Conservation (phyloP, 257 asterid species). For the Rehmannia glutinosa region DNA sequence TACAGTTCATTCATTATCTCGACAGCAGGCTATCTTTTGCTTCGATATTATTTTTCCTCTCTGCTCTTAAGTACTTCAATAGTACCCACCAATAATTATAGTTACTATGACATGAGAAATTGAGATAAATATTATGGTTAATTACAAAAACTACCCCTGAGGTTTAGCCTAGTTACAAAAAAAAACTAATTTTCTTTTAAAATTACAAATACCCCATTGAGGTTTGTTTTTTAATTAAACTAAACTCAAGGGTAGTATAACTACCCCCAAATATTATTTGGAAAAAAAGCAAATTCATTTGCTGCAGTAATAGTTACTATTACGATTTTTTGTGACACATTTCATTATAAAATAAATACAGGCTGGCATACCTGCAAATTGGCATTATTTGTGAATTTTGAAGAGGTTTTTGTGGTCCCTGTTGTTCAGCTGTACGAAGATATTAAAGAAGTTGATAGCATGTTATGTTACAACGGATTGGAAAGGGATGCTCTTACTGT, state of each 20-base stretch:
- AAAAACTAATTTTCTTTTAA: no score
- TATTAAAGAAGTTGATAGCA: background rate
- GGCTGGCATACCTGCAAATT: background rate
- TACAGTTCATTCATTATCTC: conserved; percentile 4
- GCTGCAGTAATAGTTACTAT: background rate
- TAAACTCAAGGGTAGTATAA: no score
- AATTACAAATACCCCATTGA: no score
- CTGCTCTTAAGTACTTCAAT: background rate
- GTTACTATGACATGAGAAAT: background rate
- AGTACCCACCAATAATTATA: background rate
- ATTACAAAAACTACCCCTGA: no score
- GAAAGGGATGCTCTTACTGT: background rate
- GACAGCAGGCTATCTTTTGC: background rate
- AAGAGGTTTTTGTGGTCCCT: conserved; percentile 1
- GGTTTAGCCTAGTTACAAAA: no score
- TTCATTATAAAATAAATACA: background rate
- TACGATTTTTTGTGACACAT: background rate
- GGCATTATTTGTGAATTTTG: background rate
- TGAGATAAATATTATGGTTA: background rate
- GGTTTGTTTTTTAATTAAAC: no score
- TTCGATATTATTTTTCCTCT: background rate
- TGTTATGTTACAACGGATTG: background rate
- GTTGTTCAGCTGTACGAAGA: conserved; percentile 7
- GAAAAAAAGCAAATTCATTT: background rate
- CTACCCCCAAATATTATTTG: no score